These are phyloP conservation scores for Suaeda aralocaspica DNA, from an alignment of 148 eudicot species.

Conservation along the genomic window DNA sequence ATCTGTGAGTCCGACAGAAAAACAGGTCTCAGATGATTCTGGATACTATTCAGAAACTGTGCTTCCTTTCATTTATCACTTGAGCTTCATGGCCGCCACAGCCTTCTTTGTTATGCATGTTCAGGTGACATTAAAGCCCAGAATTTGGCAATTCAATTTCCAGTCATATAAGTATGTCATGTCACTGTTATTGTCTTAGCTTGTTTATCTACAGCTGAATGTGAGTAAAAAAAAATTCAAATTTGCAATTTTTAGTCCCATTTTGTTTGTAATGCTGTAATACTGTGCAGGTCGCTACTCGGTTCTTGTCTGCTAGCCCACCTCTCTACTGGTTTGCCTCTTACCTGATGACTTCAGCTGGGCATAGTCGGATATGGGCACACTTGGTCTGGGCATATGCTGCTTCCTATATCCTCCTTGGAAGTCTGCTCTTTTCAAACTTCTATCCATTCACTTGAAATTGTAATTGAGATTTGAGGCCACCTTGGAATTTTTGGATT, in stretches of 20 bases:
- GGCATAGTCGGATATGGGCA: constrained; percentile 48
- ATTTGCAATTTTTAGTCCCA: background rate
- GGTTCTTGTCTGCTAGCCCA: constrained; percentile 90
- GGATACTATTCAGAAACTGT: constrained; percentile 35
- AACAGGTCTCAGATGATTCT: constrained; percentile 24
- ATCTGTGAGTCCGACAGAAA: constrained; percentile 23
- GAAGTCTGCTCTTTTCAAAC: constrained; percentile 89
- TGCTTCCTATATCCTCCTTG: constrained; percentile 71
- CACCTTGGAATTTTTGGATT: background rate
- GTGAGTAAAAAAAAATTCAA: background rate
- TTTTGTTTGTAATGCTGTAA: background rate
- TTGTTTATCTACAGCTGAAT: background rate
- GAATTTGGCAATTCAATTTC: no score
- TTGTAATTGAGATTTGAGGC: no score
- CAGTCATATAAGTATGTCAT: background rate
- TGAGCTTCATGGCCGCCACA: constrained; percentile 79
- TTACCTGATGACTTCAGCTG: constrained; percentile 39
- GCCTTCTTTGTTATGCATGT: constrained; percentile 92
- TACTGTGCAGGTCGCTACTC: constrained; percentile 72
- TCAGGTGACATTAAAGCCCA: constrained; percentile 68
- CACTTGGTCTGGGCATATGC: constrained; percentile 68
- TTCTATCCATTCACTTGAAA: constrained; percentile 91
- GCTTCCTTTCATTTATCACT: constrained; percentile 75
- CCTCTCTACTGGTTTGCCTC: constrained; percentile 93
- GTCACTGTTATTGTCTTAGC: background rate